Evolutionary conservation across 768 basidiomycete genomes (phyloP).

Genomic region (Pulveroboletus frians): DNA sequence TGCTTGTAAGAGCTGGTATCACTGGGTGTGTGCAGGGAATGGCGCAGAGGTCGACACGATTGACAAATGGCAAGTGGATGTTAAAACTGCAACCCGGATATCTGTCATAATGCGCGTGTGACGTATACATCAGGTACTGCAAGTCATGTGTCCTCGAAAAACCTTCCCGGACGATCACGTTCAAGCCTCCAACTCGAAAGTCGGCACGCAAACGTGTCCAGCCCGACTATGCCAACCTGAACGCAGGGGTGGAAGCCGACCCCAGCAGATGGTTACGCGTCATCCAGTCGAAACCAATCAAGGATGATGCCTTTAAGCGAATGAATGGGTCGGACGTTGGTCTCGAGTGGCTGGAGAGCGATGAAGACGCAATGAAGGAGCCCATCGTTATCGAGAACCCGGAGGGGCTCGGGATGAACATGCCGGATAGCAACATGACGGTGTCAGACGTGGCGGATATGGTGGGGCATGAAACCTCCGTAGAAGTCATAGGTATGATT

Average conservation of each 20-base stretch:
- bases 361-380: constrained; percentile 70
- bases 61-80: constrained; percentile 65
- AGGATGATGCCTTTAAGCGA: constrained; percentile 56
- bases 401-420: constrained; percentile 84
- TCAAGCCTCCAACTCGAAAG: constrained; percentile 76
- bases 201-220: constrained; percentile 69
- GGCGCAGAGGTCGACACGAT: constrained; percentile 60
- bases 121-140: constrained; percentile 57
- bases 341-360: constrained; percentile 68
- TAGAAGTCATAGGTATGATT: constrained; percentile 86
- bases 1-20: constrained; percentile 76
- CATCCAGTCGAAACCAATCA: constrained; percentile 62
- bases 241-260: constrained; percentile 60
- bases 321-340: constrained; percentile 66
- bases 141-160: constrained; percentile 55
- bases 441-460: constrained; percentile 77
- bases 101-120: constrained; percentile 12
- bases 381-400: constrained; percentile 76
- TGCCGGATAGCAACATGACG: constrained; percentile 68
- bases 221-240: constrained; percentile 75
- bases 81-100: constrained; percentile 9
- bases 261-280: constrained; percentile 59
- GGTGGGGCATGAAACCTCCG: constrained; percentile 70
- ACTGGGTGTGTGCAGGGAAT: constrained; percentile 75
- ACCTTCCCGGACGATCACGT: constrained; percentile 58